Conservation (phyloP, 2,329 filamentous ascomycete genomes). For the Colletotrichum sp. region DNA sequence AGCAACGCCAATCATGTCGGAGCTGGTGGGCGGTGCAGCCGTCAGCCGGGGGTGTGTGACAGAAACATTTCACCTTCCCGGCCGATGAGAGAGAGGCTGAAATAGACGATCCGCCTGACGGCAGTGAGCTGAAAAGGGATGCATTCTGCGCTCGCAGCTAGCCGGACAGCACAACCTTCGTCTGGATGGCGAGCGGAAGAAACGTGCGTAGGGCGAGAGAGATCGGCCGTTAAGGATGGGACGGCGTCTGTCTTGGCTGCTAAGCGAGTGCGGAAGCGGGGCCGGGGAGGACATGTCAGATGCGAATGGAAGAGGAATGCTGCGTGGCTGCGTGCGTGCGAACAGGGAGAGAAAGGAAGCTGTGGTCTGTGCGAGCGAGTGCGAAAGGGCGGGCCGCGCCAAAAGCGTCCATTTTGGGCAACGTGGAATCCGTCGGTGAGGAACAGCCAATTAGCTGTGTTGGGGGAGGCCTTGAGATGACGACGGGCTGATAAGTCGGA, state of each 20-base stretch:
- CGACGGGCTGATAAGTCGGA: neutral
- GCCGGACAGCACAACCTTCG: neutral
- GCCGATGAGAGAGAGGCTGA: neutral
- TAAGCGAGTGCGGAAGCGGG: constrained; percentile 17
- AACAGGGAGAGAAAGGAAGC: neutral
- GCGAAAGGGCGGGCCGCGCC: neutral
- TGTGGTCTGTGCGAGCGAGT: constrained; percentile 15
- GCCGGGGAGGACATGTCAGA: neutral
- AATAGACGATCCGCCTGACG: neutral
- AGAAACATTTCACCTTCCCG: neutral
- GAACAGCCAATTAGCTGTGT: neutral
- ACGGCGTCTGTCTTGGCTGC: neutral
- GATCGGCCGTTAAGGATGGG: neutral
- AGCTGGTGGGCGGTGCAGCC: neutral
- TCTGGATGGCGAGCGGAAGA: neutral
- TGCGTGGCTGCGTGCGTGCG: neutral
- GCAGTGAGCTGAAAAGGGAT: neutral
- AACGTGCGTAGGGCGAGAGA: neutral
- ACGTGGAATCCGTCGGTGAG: neutral
- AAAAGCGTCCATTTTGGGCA: neutral
- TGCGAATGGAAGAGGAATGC: neutral
- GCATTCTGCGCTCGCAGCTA: neutral
- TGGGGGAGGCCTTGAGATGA: neutral
- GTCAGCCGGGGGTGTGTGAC: neutral
- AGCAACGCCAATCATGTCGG: neutral